Percentiles rank a stretch among this genome's conserved stretches.
phyloP scores from a whole-genome alignment of 176 grass and related monocot genomes.

The Carex kokanica region DNA sequence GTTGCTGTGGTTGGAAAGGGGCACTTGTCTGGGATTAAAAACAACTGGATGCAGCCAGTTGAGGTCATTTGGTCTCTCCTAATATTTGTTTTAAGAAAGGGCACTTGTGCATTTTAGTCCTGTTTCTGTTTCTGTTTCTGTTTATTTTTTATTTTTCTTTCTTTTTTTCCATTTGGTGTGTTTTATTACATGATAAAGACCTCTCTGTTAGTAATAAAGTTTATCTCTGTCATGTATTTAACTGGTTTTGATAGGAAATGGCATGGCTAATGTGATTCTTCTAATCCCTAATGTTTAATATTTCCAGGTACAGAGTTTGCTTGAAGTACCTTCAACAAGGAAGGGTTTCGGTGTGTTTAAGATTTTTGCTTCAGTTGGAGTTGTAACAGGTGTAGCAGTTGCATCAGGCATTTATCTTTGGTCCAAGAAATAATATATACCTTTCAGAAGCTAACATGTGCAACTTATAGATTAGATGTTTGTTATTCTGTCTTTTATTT shows the following conservation, averaged over 20 bases:
- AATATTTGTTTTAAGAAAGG: neutral
- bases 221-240: neutral
- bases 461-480: conserved; percentile 6
- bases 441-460: neutral
- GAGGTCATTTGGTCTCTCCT: conserved; percentile 40
- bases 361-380: conserved; percentile 59
- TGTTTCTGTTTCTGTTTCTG: neutral
- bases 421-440: conserved; percentile 52
- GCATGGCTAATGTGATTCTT: neutral
- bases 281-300: neutral
- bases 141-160: neutral
- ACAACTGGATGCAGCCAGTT: conserved; percentile 75
- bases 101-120: neutral
- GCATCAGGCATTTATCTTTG: conserved; percentile 65
- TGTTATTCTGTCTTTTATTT: neutral
- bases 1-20: conserved; percentile 93
- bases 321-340: conserved; percentile 52
- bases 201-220: neutral
- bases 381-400: conserved; percentile 39
- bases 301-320: conserved; percentile 48
- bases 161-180: neutral
- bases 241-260: neutral
- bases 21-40: conserved; percentile 91
- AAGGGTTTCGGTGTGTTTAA: conserved; percentile 57
- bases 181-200: neutral